Evolutionary conservation across 1,284 basidiomycete genomes (phyloP).

Genomic region (Cronartium quercuum): DNA sequence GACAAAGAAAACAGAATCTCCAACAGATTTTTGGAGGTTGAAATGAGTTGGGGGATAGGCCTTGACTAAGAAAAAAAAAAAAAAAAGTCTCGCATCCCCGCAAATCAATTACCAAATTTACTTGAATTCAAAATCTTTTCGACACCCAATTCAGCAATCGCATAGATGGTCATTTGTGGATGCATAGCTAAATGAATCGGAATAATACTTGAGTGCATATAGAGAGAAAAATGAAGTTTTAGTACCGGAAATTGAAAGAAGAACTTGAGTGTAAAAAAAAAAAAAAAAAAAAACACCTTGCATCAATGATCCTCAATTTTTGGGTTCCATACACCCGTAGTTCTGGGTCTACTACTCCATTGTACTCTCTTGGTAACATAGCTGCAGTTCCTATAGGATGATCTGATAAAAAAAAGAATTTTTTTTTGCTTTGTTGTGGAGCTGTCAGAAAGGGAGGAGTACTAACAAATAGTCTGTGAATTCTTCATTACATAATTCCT

Average conservation of each 20-base stretch:
- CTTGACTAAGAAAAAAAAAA: too few relatives aligned
- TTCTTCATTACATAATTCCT: neutral
- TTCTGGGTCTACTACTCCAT: slow-evolving; percentile 54
- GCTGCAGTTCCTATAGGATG: slow-evolving; percentile 50
- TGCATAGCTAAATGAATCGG: neutral
- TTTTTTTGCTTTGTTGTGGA: neutral
- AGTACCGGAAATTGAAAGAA: neutral
- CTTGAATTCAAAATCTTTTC: neutral
- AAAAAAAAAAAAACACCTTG: slow-evolving; percentile 8
- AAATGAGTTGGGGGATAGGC: too few relatives aligned
- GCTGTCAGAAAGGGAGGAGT: too few relatives aligned
- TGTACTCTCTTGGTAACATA: slow-evolving; percentile 52
- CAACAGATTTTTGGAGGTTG: too few relatives aligned
- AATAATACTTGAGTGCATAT: neutral
- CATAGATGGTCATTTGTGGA: neutral
- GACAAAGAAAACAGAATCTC: too few relatives aligned
- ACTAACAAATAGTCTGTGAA: slow-evolving; percentile 26
- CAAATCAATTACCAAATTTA: too few relatives aligned
- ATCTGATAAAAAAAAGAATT: neutral
- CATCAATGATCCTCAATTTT: slow-evolving; percentile 57
- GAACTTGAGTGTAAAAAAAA: neutral
- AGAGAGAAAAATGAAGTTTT: neutral
- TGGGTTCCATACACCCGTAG: slow-evolving; percentile 66
- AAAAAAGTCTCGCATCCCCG: too few relatives aligned
- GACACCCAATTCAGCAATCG: neutral